A percentile compares a stretch with the other conserved stretches of the same genome.
Evolutionary conservation across 768 basidiomycete genomes (phyloP).

Genomic region (Boletus patriciae): DNA sequence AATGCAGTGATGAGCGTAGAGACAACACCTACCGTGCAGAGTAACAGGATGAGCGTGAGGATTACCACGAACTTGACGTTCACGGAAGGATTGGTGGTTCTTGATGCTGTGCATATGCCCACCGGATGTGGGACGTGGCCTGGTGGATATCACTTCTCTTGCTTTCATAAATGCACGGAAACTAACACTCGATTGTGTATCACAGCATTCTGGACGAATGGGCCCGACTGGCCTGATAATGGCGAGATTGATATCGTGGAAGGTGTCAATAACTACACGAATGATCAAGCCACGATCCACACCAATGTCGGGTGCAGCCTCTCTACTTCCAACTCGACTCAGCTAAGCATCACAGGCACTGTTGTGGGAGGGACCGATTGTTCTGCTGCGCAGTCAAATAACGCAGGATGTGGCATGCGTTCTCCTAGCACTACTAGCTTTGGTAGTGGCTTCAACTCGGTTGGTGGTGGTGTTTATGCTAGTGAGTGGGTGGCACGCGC

Average conservation of each 20-base stretch:
- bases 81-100: slow-evolving; percentile 68
- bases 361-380: slow-evolving; percentile 74
- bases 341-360: slow-evolving; percentile 58
- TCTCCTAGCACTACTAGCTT: slow-evolving; percentile 61
- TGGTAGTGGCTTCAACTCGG: slow-evolving; percentile 84
- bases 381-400: slow-evolving; percentile 64
- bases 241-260: slow-evolving; percentile 88
- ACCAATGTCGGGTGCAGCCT: slow-evolving; percentile 71
- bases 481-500: slow-evolving; percentile 50
- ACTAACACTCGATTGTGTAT: neutral
- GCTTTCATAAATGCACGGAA: neutral
- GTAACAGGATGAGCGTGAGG: slow-evolving; percentile 72
- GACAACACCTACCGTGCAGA: slow-evolving; percentile 71
- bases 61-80: slow-evolving; percentile 63
- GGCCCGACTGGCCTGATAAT: slow-evolving; percentile 44
- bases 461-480: slow-evolving; percentile 85
- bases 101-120: slow-evolving; percentile 89
- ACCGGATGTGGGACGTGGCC: slow-evolving; percentile 90
- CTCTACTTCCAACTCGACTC: slow-evolving; percentile 44
- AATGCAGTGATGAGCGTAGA: slow-evolving; percentile 89
- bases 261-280: slow-evolving; percentile 77
- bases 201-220: slow-evolving; percentile 51
- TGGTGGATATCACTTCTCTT: slow-evolving; percentile 27
- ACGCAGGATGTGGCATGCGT: slow-evolving; percentile 81
- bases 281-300: slow-evolving; percentile 82